Evolutionary conservation across 495 filamentous ascomycete genomes (phyloP).

Genomic region (Penicillium bialowiezense): DNA sequence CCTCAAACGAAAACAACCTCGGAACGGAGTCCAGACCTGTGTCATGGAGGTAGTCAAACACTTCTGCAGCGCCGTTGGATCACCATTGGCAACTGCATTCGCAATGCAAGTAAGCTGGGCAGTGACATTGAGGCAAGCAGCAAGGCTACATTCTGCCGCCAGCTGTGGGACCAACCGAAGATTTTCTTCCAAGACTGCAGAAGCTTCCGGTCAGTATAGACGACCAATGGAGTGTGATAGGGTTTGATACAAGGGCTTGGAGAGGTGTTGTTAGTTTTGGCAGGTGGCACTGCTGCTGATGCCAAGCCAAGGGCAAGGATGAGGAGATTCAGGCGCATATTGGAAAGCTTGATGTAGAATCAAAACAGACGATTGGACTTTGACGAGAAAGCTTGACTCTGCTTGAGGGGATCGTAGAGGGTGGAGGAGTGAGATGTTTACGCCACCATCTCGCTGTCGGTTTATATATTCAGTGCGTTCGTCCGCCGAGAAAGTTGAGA

Average conservation of each 20-base stretch:
- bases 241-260: background rate
- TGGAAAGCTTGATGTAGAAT: no score
- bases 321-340: slow-evolving; percentile 16
- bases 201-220: background rate
- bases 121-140: slow-evolving; percentile 18
- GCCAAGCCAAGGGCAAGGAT: slow-evolving; percentile 11
- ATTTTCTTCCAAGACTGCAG: slow-evolving; percentile 15
- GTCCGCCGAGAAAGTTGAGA: no score
- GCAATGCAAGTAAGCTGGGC: slow-evolving; percentile 17
- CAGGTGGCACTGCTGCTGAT: background rate
- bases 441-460: no score
- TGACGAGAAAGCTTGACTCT: no score
- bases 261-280: background rate
- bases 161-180: slow-evolving; percentile 7
- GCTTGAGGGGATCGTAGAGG: no score
- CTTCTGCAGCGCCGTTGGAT: slow-evolving; percentile 14
- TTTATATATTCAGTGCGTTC: no score
- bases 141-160: slow-evolving; percentile 19
- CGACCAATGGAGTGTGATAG: background rate
- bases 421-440: no score
- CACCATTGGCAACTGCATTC: slow-evolving; percentile 15
- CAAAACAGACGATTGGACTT: no score
- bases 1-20: background rate
- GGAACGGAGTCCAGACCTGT: slow-evolving; percentile 8
- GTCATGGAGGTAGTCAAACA: slow-evolving; percentile 18